Conservation (phyloP, 345 rosid genomes). For the Moricandia moricandioides region DNA sequence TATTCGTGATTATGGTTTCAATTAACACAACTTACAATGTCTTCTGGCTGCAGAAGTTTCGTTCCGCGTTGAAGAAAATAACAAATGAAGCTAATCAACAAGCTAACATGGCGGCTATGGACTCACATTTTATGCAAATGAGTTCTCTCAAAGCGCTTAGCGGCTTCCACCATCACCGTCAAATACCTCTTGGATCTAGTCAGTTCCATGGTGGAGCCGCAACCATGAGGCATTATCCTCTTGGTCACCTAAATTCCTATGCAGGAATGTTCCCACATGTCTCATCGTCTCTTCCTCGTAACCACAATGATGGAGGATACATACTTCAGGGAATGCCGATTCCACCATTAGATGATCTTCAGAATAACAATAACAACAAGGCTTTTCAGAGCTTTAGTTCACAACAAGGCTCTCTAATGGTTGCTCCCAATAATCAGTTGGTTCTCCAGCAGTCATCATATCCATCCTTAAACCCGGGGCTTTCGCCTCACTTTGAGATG, state of each 20-base stretch:
- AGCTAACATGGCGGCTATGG: slow-evolving; percentile 40
- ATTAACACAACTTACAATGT: background rate
- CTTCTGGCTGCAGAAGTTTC: slow-evolving; percentile 32
- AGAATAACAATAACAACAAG: slow-evolving; percentile 29
- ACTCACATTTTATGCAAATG: slow-evolving; percentile 56
- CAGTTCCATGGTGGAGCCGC: slow-evolving; percentile 48
- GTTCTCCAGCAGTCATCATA: slow-evolving; percentile 44
- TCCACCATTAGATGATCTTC: slow-evolving; percentile 49
- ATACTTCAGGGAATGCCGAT: slow-evolving; percentile 33
- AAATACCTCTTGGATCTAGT: slow-evolving; percentile 37
- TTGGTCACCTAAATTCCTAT: slow-evolving; percentile 59
- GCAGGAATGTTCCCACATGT: slow-evolving; percentile 49
- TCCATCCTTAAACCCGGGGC: slow-evolving; percentile 21
- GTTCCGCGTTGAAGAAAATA: slow-evolving; percentile 25
- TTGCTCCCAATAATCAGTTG: slow-evolving; percentile 39
- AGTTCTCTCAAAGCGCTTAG: slow-evolving; percentile 52
- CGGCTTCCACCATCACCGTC: slow-evolving; percentile 36
- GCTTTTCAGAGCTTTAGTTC: slow-evolving; percentile 15
- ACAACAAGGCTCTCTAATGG: slow-evolving; percentile 38
- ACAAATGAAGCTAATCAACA: slow-evolving; percentile 33
- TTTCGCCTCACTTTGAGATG: slow-evolving; percentile 30
- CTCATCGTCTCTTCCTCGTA: slow-evolving; percentile 31
- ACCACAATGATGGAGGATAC: slow-evolving; percentile 33
- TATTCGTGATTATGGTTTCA: background rate
- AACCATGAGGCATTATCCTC: slow-evolving; percentile 50